Conservation (phyloP, 140 eudicot genomes). For the Flaveria floridana region DNA sequence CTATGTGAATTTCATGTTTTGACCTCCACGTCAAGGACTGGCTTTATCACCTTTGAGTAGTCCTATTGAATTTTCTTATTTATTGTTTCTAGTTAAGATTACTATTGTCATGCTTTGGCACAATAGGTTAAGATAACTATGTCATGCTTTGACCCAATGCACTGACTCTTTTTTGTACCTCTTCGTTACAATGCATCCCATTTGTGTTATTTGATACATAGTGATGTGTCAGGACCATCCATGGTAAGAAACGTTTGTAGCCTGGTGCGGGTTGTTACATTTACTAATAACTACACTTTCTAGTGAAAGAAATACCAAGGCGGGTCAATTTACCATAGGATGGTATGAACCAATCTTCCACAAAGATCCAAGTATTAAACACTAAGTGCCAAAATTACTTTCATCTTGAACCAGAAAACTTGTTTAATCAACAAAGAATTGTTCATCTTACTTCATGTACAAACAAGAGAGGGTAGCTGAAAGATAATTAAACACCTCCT, state of each 20-base stretch:
- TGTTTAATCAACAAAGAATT: not conserved
- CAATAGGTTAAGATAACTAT: too few relatives aligned
- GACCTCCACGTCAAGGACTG: not conserved
- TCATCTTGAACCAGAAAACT: not conserved
- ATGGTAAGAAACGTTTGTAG: too few relatives aligned
- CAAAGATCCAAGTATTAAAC: not conserved
- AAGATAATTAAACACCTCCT: not conserved
- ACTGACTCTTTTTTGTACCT: too few relatives aligned
- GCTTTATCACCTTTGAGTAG: not conserved
- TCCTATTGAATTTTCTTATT: not conserved
- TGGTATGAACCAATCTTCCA: too few relatives aligned
- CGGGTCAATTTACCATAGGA: not conserved
- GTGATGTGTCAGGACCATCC: too few relatives aligned
- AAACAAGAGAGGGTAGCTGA: not conserved
- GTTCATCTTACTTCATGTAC: not conserved
- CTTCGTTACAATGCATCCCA: too few relatives aligned
- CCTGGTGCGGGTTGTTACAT: too few relatives aligned
- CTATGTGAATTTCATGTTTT: not conserved
- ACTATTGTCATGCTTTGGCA: not conserved
- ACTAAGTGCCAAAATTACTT: not conserved
- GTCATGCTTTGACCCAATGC: too few relatives aligned
- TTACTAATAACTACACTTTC: too few relatives aligned
- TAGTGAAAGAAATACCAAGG: too few relatives aligned
- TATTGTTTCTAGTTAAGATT: not conserved
- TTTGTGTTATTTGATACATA: too few relatives aligned